Evolutionary conservation across 2,329 filamentous ascomycete genomes (phyloP), one percentile per base, ranked within the genome.

Genomic region (Alternaria novae-zelandiae): DNA sequence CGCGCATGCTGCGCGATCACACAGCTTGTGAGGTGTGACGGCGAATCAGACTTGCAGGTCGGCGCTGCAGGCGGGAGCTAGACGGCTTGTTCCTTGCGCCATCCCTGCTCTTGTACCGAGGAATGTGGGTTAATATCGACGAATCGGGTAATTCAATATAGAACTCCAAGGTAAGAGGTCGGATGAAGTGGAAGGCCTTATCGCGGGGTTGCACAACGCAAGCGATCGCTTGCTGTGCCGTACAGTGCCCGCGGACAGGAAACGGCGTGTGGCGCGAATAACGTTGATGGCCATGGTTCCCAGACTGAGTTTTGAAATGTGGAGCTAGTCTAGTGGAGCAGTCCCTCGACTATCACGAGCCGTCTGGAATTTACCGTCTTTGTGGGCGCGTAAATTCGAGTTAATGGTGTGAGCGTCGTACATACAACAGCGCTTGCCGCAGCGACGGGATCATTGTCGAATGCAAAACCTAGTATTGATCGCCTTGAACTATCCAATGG

Each of bases 1-100:
- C 69, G 68, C 64, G 63, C 65, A 69, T 66, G 59, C 67, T 65
- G 71, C 63, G 63, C 70, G 58, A 74, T 78, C 75, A 77, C 74
- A 73, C 65, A 64, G 68, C 65, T 59, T 65, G 68, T 68, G 61
- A 56, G 61, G 65, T 66, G 64, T 70, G 65, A 63, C 46, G 44
- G 64, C 73, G 70, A 74, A 75, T 75, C 68, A 71, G 32, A 56
- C 36, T 46, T 61, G 59, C 61, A 67, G 57, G 23, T 13, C 13
- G 51, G 50, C 43, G 28, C 32, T 28, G 59, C 20, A 28, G 2
- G 54, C 68, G 68, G 68, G 64, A 67, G 57, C 68, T 69, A 70
- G 58, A 59, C 51, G 59, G 66, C 50, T 32, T 51, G 61, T 65
- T 65, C 66, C 68, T 65, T 65, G 63, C 59, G 59, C 61, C 26